Evolutionary conservation across 805 yeast genomes (phyloP).

Genomic region (Starmerella sirachaensis): DNA sequence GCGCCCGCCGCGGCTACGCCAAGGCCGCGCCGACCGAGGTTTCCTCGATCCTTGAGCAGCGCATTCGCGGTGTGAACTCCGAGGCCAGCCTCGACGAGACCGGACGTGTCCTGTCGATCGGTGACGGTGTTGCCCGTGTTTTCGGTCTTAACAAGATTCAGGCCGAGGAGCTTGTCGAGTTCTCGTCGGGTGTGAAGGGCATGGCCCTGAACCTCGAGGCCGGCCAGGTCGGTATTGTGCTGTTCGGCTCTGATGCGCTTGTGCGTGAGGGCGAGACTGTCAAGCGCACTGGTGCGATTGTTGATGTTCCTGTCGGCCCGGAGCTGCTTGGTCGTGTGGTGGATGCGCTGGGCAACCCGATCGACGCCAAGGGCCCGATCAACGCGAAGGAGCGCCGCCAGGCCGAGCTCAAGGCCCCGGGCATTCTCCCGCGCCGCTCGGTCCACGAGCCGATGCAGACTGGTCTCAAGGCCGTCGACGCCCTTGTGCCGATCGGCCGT

Average conservation of each 20-base stretch:
- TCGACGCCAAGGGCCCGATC: constrained; percentile 99
- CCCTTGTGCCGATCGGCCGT: constrained; percentile 99
- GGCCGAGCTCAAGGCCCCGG: constrained; percentile 99
- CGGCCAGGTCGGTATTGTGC: constrained; percentile 99
- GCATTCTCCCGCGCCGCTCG: constrained; percentile 98
- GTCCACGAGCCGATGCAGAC: constrained; percentile 99
- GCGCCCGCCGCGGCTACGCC: constrained; percentile 73
- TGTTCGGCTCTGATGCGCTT: constrained; percentile 97
- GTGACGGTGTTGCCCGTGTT: constrained; percentile 99
- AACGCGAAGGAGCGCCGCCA: constrained; percentile 71
- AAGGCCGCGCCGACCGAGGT: constrained; percentile 99
- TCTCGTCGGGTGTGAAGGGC: constrained; percentile 99
- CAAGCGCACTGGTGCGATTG: constrained; percentile 99
- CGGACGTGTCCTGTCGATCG: constrained; percentile 97
- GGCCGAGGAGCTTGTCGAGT: constrained; percentile 99
- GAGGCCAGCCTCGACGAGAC: constrained; percentile 98
- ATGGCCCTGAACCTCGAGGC: constrained; percentile 99
- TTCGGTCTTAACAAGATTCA: constrained; percentile 98
- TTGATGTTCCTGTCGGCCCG: constrained; percentile 98
- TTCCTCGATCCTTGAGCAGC: constrained; percentile 96
- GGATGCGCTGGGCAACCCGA: constrained; percentile 98
- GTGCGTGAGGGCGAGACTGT: constrained; percentile 99
- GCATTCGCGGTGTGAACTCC: constrained; percentile 97
- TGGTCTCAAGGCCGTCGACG: constrained; percentile 97
- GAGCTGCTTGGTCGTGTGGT: constrained; percentile 97